Evolutionary conservation across 2,329 filamentous ascomycete species (phyloP).

Genomic region (Alternaria burnsii): DNA sequence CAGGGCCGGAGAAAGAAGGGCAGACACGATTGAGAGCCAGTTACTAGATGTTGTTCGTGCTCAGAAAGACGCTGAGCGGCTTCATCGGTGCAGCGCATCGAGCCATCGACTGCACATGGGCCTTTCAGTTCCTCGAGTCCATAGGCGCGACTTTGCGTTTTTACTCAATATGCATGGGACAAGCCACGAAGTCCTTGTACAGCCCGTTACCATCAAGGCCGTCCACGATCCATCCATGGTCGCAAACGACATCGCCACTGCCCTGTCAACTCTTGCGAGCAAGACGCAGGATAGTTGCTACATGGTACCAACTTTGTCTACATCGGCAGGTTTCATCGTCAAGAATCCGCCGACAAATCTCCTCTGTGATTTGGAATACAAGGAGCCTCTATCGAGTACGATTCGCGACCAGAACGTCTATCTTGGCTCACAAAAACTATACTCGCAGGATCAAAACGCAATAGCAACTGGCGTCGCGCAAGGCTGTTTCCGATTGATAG

Average conservation of each 20-base stretch:
- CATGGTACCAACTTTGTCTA: constrained; percentile 29
- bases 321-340: constrained; percentile 32
- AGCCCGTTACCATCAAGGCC: constrained; percentile 25
- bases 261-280: constrained; percentile 20
- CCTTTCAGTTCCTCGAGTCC: constrained; percentile 35
- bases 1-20: constrained; percentile 22
- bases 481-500: constrained; percentile 33
- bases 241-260: constrained; percentile 19
- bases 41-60: constrained; percentile 30
- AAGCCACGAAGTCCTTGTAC: constrained; percentile 34
- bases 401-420: constrained; percentile 20
- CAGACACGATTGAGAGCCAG: constrained; percentile 22
- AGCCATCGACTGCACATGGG: constrained; percentile 33
- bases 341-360: constrained; percentile 26
- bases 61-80: constrained; percentile 37
- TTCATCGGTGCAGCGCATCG: constrained; percentile 28
- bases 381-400: constrained; percentile 32
- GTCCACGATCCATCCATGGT: constrained; percentile 23
- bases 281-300: constrained; percentile 20
- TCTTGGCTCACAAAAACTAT: constrained; percentile 32
- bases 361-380: constrained; percentile 34
- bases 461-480: constrained; percentile 35
- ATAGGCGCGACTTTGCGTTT: constrained; percentile 39
- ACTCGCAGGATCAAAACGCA: constrained; percentile 36
- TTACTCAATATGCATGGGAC: constrained; percentile 24